These are phyloP conservation scores for Sugiyamaella castrensis DNA, from an alignment of 1,139 yeast species.

Conservation along the genomic window DNA sequence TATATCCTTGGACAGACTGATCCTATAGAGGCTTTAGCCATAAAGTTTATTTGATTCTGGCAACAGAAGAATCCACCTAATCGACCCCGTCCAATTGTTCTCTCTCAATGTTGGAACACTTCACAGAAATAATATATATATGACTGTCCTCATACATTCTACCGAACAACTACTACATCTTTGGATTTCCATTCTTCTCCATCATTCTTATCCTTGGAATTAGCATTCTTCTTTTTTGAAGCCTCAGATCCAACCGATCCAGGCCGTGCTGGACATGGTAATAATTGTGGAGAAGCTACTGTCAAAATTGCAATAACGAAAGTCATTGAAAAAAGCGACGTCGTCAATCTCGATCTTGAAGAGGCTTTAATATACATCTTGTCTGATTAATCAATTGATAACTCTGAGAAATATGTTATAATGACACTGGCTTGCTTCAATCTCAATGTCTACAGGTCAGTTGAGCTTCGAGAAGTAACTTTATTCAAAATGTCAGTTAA, in stretches of 20 bases:
- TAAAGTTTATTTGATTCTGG: too few species aligned
- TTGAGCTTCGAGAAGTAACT: too few species aligned
- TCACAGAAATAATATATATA: too few species aligned
- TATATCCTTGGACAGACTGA: too few species aligned
- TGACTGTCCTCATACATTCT: background rate
- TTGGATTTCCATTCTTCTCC: conserved; percentile 15
- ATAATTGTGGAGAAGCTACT: conserved; percentile 64
- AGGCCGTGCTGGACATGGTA: conserved; percentile 73
- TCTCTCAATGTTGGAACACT: too few species aligned
- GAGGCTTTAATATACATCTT: conserved; percentile 51
- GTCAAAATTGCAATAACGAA: conserved; percentile 66
- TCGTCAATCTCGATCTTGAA: conserved; percentile 54
- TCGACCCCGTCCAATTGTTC: too few species aligned
- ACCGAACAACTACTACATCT: conserved; percentile 14
- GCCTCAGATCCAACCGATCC: conserved; percentile 22
- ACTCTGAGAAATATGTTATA: background rate
- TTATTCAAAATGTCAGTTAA: too few species aligned
- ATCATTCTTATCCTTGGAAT: conserved; percentile 9
- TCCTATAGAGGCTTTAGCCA: too few species aligned
- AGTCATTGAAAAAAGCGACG: conserved; percentile 71
- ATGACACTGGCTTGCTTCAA: too few species aligned
- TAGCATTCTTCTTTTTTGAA: conserved; percentile 6
- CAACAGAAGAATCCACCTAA: too few species aligned
- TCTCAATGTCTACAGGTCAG: too few species aligned
- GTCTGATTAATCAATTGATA: background rate